phyloP scores from a whole-genome alignment of 352 stramenopile species.

The Phytophthora syringae region DNA sequence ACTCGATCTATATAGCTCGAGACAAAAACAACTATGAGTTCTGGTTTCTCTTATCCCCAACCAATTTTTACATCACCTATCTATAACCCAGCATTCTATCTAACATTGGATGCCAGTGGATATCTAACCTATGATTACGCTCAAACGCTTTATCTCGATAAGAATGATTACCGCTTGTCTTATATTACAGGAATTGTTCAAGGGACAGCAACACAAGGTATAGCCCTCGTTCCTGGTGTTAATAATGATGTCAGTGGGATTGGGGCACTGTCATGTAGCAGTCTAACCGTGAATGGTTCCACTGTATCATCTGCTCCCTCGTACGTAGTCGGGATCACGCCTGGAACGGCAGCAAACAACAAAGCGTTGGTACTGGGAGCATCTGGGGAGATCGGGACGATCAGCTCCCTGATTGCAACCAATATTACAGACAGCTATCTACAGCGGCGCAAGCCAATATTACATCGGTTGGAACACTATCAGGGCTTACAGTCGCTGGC shows the following conservation, averaged over 20 bases:
- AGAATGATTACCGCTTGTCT: constrained; percentile 18
- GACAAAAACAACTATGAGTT: constrained; percentile 30
- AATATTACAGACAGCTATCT: no score
- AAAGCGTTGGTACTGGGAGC: no score
- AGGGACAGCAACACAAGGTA: constrained; percentile 3
- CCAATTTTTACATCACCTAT: constrained; percentile 18
- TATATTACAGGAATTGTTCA: constrained; percentile 9
- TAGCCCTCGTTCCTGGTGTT: constrained; percentile 2
- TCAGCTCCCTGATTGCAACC: no score
- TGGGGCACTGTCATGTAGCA: no score
- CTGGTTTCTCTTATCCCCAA: constrained; percentile 23
- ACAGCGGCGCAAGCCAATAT: neutral
- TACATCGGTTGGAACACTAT: no score
- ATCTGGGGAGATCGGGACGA: no score
- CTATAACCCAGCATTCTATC: constrained; percentile 31
- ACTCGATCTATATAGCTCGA: constrained; percentile 22
- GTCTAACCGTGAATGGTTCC: no score
- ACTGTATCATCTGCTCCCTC: no score
- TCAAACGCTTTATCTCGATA: constrained; percentile 18
- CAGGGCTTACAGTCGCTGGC: no score
- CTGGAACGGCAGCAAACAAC: no score
- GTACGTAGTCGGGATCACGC: no score
- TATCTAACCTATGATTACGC: constrained; percentile 25
- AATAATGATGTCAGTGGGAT: constrained; percentile 8
- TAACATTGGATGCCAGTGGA: constrained; percentile 6